Percentiles rank a stretch among this genome's conserved stretches.
These are phyloP conservation scores for Fusarium austroafricanum DNA, from an alignment of 2,329 filamentous ascomycete species.

Conservation along the genomic window DNA sequence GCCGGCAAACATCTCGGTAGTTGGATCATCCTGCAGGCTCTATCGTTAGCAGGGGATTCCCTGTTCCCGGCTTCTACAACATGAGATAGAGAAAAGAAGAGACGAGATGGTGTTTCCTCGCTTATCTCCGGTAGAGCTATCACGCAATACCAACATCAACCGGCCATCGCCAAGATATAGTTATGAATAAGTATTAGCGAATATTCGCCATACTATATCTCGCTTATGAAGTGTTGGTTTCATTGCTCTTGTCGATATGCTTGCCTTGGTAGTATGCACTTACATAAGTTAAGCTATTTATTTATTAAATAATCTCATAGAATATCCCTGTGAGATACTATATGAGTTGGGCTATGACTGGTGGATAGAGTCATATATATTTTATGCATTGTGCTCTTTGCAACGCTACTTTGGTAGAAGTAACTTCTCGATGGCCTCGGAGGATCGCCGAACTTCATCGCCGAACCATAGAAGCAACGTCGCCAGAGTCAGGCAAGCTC, in stretches of 20 bases:
- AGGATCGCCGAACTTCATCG: not conserved
- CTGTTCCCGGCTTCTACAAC: not conserved
- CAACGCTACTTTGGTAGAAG: not conserved
- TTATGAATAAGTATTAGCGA: no score
- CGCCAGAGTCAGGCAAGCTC: constrained; percentile 20
- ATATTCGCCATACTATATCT: no score
- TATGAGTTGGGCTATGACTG: not conserved
- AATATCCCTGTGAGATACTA: not conserved
- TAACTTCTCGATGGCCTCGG: not conserved
- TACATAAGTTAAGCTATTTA: not conserved
- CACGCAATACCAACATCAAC: no score
- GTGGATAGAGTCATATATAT: not conserved
- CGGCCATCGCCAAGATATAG: not conserved
- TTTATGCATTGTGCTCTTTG: not conserved
- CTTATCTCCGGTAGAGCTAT: not conserved
- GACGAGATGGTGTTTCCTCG: not conserved
- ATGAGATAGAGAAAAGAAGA: not conserved
- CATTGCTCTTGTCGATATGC: not conserved
- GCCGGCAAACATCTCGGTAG: not conserved
- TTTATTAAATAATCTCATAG: no score
- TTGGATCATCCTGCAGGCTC: not conserved
- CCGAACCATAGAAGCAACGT: constrained; percentile 32
- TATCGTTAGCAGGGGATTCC: no score
- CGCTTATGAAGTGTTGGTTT: no score
- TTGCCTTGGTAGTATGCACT: not conserved